Base-by-base conservation (phyloP, 257 asterid species). In the Perilla frutescens region DNA sequence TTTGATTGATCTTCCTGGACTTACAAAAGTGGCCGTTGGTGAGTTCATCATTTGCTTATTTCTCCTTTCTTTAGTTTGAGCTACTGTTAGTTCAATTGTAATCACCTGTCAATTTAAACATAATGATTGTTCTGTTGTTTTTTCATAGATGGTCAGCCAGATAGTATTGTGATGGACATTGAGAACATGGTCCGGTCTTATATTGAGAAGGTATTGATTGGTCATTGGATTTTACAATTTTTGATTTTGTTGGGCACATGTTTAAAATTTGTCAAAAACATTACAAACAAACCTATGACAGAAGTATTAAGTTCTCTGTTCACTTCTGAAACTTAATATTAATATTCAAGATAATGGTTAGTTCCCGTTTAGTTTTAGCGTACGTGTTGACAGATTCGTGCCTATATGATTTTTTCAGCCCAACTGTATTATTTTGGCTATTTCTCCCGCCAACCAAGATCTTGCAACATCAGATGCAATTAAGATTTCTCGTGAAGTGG, bases 1-100 rank as follows among this genome's bases (percentile, higher is more conserved):
- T 39, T 79, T 95, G 80, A 83, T 95, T 50, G 98, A 95, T 86
- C 99, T 95, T 84, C 99, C 98, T 68, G 98, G 99, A 66, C 98
- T 92, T 61, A 95, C 99, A 36, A 95, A 95, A 76, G 99, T 95
- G 68, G 99, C 99, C 49, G 93, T 92, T 62, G 99, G 99, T 95
- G 87, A 89, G 98, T 80, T 56, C 71, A 44, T 68, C 34, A 29
- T 51, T 48, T 37, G 73, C 7, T n/a, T 74, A 29, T 4, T 62
- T 44, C 60, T 40, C 74, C 3, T 14, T 66, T 40, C 45, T 48
- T 65, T 68, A 31, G 29, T 70, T 79, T 72, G 13, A 14, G 62
- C 65, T 45, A 14, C 51, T 72, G 20, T 34, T 61, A 49, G 36
- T 53, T 40, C 48, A 29, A 51, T 57, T 56, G 6, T 20, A 14